These are phyloP conservation scores for Narthecium ossifragum DNA, from an alignment of 106 monocot genomes.

Conservation along the genomic window DNA sequence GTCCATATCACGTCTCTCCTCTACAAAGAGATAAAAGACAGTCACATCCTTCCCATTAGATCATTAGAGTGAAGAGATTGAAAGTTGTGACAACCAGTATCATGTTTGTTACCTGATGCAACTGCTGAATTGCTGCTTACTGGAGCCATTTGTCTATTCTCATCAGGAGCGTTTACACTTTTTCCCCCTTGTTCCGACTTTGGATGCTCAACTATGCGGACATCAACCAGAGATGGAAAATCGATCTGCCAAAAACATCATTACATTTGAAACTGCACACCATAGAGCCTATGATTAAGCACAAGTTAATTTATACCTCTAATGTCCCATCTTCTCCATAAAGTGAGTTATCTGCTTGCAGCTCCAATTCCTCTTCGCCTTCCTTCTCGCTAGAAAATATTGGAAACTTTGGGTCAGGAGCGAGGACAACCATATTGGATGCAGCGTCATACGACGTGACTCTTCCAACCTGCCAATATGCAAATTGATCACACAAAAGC, in stretches of 20 bases:
- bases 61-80: background rate
- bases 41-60: background rate
- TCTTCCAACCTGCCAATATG: constrained; percentile 81
- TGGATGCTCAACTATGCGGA: too few relatives aligned
- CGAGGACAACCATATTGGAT: constrained; percentile 38
- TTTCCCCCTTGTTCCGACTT: too few relatives aligned
- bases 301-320: constrained; percentile 44
- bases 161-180: too few relatives aligned
- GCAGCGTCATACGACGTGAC: constrained; percentile 55
- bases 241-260: too few relatives aligned
- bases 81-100: background rate
- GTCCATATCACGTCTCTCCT: background rate
- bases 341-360: constrained; percentile 18
- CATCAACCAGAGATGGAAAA: constrained; percentile 68
- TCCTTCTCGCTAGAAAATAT: constrained; percentile 21
- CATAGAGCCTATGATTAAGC: too few relatives aligned
- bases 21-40: constrained; percentile 13
- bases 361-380: constrained; percentile 12
- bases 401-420: constrained; percentile 53
- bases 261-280: too few relatives aligned
- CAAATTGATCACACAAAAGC: background rate
- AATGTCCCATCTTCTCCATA: constrained; percentile 92
- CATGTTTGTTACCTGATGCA: background rate
- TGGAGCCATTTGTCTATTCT: background rate
- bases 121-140: background rate